These are phyloP conservation scores for Candida multigemmis DNA, from an alignment of 805 yeast genomes.

Conservation along the genomic window DNA sequence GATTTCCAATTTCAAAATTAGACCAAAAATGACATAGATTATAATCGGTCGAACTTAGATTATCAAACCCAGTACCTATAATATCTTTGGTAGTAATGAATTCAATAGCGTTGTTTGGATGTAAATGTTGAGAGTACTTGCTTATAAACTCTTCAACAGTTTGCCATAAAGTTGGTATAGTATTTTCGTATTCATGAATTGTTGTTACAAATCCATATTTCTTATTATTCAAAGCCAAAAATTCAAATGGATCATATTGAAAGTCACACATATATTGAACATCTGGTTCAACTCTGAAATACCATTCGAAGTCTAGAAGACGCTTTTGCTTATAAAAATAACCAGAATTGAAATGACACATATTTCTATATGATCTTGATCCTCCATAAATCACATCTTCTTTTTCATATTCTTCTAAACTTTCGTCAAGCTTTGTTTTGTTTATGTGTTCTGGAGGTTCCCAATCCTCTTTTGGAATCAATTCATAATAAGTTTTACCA, in stretches of 20 bases:
- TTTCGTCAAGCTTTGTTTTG: constrained; percentile 14
- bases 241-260: constrained; percentile 43
- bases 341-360: constrained; percentile 75
- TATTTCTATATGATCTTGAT: constrained; percentile 43
- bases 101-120: constrained; percentile 36
- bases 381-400: constrained; percentile 36
- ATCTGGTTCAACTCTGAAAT: constrained; percentile 56
- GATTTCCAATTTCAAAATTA: constrained; percentile 48
- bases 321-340: constrained; percentile 40
- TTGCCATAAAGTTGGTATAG: constrained; percentile 44
- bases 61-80: constrained; percentile 11
- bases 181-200: constrained; percentile 43
- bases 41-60: constrained; percentile 21
- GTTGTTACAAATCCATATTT: constrained; percentile 43
- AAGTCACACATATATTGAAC: constrained; percentile 49
- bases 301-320: constrained; percentile 40
- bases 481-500: constrained; percentile 30
- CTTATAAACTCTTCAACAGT: constrained; percentile 38
- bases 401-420: constrained; percentile 10
- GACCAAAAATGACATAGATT: constrained; percentile 62
- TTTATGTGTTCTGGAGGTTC: constrained; percentile 28
- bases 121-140: constrained; percentile 34
- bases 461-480: constrained; percentile 33
- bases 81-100: constrained; percentile 38
- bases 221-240: constrained; percentile 32